These are phyloP conservation scores for Meyerozyma sp. DNA, from an alignment of 1,139 yeast species.

Conservation along the genomic window DNA sequence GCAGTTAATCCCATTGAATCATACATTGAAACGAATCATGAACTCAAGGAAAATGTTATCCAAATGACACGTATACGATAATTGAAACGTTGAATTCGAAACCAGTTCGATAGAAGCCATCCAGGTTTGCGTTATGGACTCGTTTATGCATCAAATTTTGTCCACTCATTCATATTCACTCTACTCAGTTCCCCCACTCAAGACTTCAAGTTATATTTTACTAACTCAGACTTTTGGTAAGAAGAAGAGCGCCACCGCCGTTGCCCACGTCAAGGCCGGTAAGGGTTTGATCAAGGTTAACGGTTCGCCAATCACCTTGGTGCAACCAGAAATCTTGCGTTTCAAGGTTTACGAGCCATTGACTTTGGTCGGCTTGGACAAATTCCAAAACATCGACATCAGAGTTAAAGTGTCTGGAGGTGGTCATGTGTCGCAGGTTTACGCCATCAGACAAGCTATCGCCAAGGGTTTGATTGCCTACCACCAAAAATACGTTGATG, in stretches of 20 bases:
- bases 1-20: background rate
- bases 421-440: constrained; percentile 99
- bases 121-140: too few relatives aligned
- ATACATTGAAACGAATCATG: too few relatives aligned
- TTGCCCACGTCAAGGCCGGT: constrained; percentile 99
- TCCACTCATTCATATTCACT: background rate
- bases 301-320: constrained; percentile 99
- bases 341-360: constrained; percentile 99
- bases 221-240: constrained; percentile 93
- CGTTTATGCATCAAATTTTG: background rate
- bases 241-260: constrained; percentile 99
- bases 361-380: constrained; percentile 96
- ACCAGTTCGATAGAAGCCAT: too few relatives aligned
- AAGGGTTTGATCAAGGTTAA: constrained; percentile 98
- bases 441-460: constrained; percentile 99
- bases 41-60: too few relatives aligned
- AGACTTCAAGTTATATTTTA: constrained; percentile 10
- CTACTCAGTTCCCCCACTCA: background rate
- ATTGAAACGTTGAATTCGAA: too few relatives aligned
- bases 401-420: constrained; percentile 99
- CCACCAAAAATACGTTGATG: constrained; percentile 99
- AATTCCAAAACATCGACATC: constrained; percentile 96
- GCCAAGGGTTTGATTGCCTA: constrained; percentile 99
- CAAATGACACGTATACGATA: too few relatives aligned
- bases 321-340: constrained; percentile 98